Evolutionary conservation across 176 grass and related monocot species (phyloP), one percentile per base, ranked within the genome.

Genomic region (Rhynchospora pubera): DNA sequence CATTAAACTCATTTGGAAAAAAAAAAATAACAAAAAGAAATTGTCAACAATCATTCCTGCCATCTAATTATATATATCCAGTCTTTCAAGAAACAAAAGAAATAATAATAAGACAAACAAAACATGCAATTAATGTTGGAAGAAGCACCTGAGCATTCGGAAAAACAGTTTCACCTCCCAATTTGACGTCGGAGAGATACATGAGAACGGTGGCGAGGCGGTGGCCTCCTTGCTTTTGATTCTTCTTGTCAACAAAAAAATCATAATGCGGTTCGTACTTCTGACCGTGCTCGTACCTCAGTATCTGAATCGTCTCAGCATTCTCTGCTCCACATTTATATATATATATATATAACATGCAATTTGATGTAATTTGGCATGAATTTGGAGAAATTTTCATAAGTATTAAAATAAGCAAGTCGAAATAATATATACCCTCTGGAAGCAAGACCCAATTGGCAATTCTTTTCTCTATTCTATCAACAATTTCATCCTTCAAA

Each of bases 221-320:
- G 50, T 86, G 87, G 16, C 89, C 92, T 12, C 85, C 85, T 47
- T 22, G 53, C 12, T 44, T 66, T 81, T 48, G 85, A 73, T 86
- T 45, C 8, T 21, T 52, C 56, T 82, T 78, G 43, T 80, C 83
- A 15, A 53, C 62, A 55, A 91, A 86, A 82, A 81, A 91, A 18
- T 91, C 89, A 46, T 89, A 89, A 84, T 91, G 92, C 9, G 89
- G 89, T 78, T 87, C 85, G 47, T 91, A 89, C 32, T 86, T 94
- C 66, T 94, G 66, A 4, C 87, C 89, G 9, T 82, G 47, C 34
- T 84, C 57, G 45, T 91, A 88, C 21, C 82, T 83, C 24, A 94
- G 48, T 58, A 89, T 83, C 87, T 91, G 89, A 11, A 91, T 66
- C 1, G 87, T 16, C 65, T 94, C 87, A 0, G 87, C 89, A 19